Conservation (phyloP, 768 basidiomycete species). For the Leccinum subtestaceum region DNA sequence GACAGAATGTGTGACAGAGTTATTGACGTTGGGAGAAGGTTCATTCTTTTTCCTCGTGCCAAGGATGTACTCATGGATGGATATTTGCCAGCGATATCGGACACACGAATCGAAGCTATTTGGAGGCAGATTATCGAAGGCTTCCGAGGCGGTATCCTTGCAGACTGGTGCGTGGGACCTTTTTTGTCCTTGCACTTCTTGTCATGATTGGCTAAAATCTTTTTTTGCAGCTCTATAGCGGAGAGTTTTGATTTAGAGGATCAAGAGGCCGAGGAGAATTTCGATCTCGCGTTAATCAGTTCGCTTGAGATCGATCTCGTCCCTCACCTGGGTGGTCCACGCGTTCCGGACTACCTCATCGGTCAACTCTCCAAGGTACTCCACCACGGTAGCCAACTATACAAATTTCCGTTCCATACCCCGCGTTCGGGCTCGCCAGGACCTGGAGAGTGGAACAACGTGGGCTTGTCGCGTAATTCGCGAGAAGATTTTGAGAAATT, state of each 20-base stretch:
- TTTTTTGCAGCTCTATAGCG: conserved; percentile 47
- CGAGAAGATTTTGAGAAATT: conserved; percentile 36
- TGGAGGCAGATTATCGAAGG: conserved; percentile 85
- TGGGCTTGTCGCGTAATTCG: conserved; percentile 11
- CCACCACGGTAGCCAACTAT: conserved; percentile 67
- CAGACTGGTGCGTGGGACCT: conserved; percentile 64
- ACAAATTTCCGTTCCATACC: conserved; percentile 31
- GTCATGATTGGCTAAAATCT: not conserved
- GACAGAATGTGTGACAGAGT: conserved; percentile 56
- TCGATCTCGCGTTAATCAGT: conserved; percentile 77
- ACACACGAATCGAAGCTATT: conserved; percentile 71
- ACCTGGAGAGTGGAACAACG: conserved; percentile 5
- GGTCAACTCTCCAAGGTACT: conserved; percentile 67
- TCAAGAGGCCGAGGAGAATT: conserved; percentile 79
- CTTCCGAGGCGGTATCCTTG: conserved; percentile 76
- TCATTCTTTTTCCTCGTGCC: conserved; percentile 7
- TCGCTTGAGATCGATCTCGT: conserved; percentile 79
- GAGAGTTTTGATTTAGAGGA: conserved; percentile 58
- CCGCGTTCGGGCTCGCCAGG: conserved; percentile 12
- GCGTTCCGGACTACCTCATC: conserved; percentile 71
- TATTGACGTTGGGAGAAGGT: conserved; percentile 54
- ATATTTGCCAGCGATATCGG: conserved; percentile 46
- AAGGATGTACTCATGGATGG: not conserved
- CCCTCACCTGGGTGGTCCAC: conserved; percentile 65
- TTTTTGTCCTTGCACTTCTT: not conserved